Evolutionary conservation across 139 green algal genomes (phyloP).

Genomic region (Yamagishiella unicocca): DNA sequence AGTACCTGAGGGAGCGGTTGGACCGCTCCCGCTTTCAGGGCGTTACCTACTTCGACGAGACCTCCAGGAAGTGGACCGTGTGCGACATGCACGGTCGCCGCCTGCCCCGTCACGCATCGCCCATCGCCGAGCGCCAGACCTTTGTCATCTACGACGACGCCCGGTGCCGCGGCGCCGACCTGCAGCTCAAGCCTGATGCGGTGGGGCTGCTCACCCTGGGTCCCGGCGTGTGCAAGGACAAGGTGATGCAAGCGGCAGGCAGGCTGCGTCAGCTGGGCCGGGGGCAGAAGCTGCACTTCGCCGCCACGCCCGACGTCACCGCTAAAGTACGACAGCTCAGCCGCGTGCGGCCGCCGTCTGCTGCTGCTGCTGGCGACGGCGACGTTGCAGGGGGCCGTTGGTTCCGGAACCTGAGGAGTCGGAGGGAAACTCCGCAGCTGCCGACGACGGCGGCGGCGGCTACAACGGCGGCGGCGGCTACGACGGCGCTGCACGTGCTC

Average conservation of each 20-base stretch:
- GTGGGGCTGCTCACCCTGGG: constrained; percentile 75
- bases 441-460: too few relatives aligned
- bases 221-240: constrained; percentile 66
- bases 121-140: constrained; percentile 56
- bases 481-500: constrained; percentile 58
- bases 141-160: constrained; percentile 73
- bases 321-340: constrained; percentile 6
- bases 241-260: constrained; percentile 72
- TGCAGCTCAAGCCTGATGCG: constrained; percentile 59
- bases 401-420: too few relatives aligned
- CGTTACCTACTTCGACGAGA: constrained; percentile 61
- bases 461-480: too few relatives aligned
- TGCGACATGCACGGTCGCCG: constrained; percentile 29
- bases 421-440: too few relatives aligned
- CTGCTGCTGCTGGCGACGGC: too few relatives aligned
- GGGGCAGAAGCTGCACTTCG: constrained; percentile 56
- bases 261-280: constrained; percentile 58
- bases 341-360: too few relatives aligned
- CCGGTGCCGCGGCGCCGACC: constrained; percentile 63
- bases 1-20: constrained; percentile 44
- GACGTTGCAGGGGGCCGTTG: too few relatives aligned
- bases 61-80: constrained; percentile 2
- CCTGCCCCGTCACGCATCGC: constrained; percentile 34
- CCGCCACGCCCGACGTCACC: constrained; percentile 35
- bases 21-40: constrained; percentile 32